Evolutionary conservation across 371 early-diverging fungal species (phyloP), one percentile per base, ranked within the genome.

Genomic region (Mucor mucedo): DNA sequence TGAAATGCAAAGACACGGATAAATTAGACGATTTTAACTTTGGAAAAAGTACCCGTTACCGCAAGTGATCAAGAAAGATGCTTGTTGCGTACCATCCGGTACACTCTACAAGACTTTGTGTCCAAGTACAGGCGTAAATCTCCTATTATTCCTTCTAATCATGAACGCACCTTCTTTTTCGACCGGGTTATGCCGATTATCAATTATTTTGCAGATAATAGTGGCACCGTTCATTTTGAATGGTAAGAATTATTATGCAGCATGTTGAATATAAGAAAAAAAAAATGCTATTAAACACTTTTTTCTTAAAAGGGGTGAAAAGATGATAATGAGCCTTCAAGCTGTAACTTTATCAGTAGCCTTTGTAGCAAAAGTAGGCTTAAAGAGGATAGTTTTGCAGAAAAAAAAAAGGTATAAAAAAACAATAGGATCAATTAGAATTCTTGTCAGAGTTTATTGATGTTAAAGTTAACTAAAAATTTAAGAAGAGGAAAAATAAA

Each of bases 1-100:
- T 63, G 52, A 63, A 55, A 56, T 50, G 55, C 63, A 63, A 56
- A 63, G 57, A 63, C 57, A 32, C 33, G 39, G 49, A 63, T 56
- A 57, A 63, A 63, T 63, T 55, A 63, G 49, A 63, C 49, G 57
- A 63, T 40, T 63, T 56, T 52, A 21, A 49, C 50, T 63, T 61
- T 50, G 52, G 57, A n/a, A 63, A 63, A 49, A 55, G 42, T 63
- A 62, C 49, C 39, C 48, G 45, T 55, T 62, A 28, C 48, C 35
- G 62, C 55, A 49, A 62, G 44, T 49, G 47, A 55, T 55, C 48
- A 62, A 62, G 55, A 55, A 62, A 62, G 49, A 62, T 62, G 55
- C 40, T 40, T 62, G 55, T 45, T 61, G 42, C 54, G 61, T 61
- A 42, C 54, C 53, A 61, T 54, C 54, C 54, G 44, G 42, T 16